These are phyloP conservation scores for Boletus albobrunnescens DNA, from an alignment of 1,284 basidiomycete species.

Conservation along the genomic window DNA sequence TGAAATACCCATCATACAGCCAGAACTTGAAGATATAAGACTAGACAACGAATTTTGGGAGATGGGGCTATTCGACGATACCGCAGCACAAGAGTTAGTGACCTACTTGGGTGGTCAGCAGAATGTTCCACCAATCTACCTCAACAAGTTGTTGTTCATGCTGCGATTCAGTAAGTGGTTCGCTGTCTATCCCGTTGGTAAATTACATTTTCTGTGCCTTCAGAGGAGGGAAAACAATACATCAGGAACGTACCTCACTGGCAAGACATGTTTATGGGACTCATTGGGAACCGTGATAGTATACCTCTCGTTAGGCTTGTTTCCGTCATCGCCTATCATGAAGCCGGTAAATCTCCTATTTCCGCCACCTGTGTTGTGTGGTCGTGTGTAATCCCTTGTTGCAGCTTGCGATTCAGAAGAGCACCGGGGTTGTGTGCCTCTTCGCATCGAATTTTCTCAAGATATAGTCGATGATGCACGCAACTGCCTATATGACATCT, in stretches of 20 bases:
- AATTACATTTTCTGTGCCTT: not conserved
- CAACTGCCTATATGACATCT: conserved; percentile 7
- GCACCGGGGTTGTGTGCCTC: not conserved
- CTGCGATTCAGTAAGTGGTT: conserved; percentile 24
- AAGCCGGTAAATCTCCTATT: conserved; percentile 18
- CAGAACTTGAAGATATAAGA: not conserved
- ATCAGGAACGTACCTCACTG: conserved; percentile 14
- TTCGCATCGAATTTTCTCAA: not conserved
- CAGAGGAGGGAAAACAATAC: conserved; percentile 24
- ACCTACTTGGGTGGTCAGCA: conserved; percentile 4
- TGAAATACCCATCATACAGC: conserved; percentile 18
- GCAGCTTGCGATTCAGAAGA: conserved; percentile 8
- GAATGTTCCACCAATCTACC: conserved; percentile 15
- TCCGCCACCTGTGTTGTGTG: no score
- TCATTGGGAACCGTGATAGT: conserved; percentile 10
- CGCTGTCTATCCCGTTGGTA: not conserved
- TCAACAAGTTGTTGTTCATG: conserved; percentile 29
- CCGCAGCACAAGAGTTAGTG: conserved; percentile 17
- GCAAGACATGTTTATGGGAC: conserved; percentile 4
- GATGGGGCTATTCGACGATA: conserved; percentile 24
- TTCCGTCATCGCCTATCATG: conserved; percentile 24
- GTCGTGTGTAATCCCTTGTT: not conserved
- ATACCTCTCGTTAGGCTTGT: conserved; percentile 18
- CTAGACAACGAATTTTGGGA: conserved; percentile 22
- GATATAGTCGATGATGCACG: conserved; percentile 7